phyloP scores from a whole-genome alignment of 1,139 yeast species.

The Lodderomyces parapsilosis region DNA sequence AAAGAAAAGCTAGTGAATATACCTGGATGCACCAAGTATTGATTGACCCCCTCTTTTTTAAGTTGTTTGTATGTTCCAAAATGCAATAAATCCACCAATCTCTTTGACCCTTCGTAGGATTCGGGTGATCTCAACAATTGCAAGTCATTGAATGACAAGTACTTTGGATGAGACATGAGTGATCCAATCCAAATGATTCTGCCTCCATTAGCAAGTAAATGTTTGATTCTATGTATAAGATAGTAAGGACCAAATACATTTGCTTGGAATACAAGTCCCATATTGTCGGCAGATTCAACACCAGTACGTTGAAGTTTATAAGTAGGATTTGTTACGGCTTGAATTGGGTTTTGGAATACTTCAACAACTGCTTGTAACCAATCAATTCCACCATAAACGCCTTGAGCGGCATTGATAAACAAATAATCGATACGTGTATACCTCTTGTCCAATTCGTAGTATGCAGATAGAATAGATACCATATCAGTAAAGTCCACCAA shows the following conservation, averaged over 20 bases:
- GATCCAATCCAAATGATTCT: constrained; percentile 84
- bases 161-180: constrained; percentile 70
- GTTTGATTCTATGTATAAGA: constrained; percentile 60
- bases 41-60: constrained; percentile 52
- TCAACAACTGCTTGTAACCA: constrained; percentile 77
- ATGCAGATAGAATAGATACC: constrained; percentile 79
- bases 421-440: constrained; percentile 71
- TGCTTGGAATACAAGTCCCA: constrained; percentile 91
- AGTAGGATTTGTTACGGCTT: constrained; percentile 80
- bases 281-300: constrained; percentile 62
- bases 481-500: constrained; percentile 87
- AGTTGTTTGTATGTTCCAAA: constrained; percentile 60
- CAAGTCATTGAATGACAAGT: constrained; percentile 69
- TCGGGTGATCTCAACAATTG: constrained; percentile 62
- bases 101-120: constrained; percentile 91
- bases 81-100: constrained; percentile 82
- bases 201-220: constrained; percentile 54
- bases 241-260: constrained; percentile 95
- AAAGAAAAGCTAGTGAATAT: constrained; percentile 85
- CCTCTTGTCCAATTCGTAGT: constrained; percentile 62
- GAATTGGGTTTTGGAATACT: constrained; percentile 60
- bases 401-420: constrained; percentile 87
- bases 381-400: constrained; percentile 81
- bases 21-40: constrained; percentile 90
- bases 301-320: constrained; percentile 83